A percentile compares a stretch with the other conserved stretches of the same genome.
These are phyloP conservation scores for Actinomortierella wolfii DNA, from an alignment of 371 early-diverging fungal species.

Conservation along the genomic window DNA sequence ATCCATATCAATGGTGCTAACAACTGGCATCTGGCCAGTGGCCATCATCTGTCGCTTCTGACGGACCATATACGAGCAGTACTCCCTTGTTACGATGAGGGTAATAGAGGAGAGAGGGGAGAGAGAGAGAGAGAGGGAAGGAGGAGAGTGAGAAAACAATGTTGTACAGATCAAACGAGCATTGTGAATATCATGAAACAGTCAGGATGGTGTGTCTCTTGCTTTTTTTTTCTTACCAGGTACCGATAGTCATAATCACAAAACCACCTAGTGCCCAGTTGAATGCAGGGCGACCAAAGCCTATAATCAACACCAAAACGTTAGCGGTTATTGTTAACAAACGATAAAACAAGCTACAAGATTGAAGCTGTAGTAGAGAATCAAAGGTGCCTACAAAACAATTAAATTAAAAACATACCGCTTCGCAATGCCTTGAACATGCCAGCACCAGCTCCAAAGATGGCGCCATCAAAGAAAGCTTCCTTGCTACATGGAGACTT, in stretches of 20 bases:
- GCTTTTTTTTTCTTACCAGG: conserved; percentile 23
- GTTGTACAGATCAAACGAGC: neutral
- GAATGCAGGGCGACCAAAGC: conserved; percentile 22
- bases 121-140: neutral
- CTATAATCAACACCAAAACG: too few relatives aligned
- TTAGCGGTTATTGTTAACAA: too few relatives aligned
- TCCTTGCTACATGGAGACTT: conserved; percentile 44
- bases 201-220: too few relatives aligned
- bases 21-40: conserved; percentile 40
- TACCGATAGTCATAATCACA: conserved; percentile 38
- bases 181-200: too few relatives aligned
- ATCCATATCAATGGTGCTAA: conserved; percentile 43
- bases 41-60: conserved; percentile 43
- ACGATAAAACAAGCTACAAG: neutral
- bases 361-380: too few relatives aligned
- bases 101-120: too few relatives aligned
- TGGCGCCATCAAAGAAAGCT: conserved; percentile 41
- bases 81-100: too few relatives aligned
- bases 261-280: conserved; percentile 46
- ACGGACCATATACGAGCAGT: conserved; percentile 40
- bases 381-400: too few relatives aligned
- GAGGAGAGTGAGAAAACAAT: neutral
- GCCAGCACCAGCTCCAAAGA: conserved; percentile 35
- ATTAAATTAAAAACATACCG: conserved; percentile 8
- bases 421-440: conserved; percentile 29